Percentiles rank a stretch among this genome's conserved stretches.
These are phyloP conservation scores for Eucalyptus erythrocorys DNA, from an alignment of 345 rosid species.

Conservation along the genomic window DNA sequence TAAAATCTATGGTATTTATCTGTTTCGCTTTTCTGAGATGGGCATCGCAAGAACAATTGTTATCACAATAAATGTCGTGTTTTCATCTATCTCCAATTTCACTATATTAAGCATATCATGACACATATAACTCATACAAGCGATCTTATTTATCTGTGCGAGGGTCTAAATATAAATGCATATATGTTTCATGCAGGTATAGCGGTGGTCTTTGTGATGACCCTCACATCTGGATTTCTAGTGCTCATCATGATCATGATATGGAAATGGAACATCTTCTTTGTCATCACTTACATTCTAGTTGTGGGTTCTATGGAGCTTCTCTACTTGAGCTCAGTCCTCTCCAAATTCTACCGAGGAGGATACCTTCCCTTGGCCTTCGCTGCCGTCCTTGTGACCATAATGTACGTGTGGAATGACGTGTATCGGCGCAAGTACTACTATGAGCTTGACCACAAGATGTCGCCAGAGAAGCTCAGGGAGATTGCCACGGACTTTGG, in stretches of 20 bases:
- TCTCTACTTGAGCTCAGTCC: slow-evolving; percentile 4
- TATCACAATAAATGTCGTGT: not conserved
- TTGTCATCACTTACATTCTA: not conserved
- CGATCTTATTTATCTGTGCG: not conserved
- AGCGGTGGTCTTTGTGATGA: slow-evolving; percentile 19
- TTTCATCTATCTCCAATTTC: not conserved
- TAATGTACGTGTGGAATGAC: slow-evolving; percentile 17
- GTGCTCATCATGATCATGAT: slow-evolving; percentile 7
- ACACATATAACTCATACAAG: not conserved
- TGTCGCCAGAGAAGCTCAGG: not conserved
- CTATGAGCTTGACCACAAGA: slow-evolving; percentile 10
- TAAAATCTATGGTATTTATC: not conserved
- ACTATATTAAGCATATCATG: not conserved
- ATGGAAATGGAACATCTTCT: slow-evolving; percentile 18
- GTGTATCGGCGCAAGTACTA: slow-evolving; percentile 5
- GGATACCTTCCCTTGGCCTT: slow-evolving; percentile 13
- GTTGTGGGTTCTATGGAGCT: slow-evolving; percentile 8
- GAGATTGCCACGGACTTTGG: not conserved
- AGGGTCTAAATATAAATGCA: not conserved
- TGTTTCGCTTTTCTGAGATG: not conserved
- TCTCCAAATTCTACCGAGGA: slow-evolving; percentile 10
- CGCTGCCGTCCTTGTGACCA: not conserved
- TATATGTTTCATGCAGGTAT: slow-evolving; percentile 2
- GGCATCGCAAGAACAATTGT: not conserved
- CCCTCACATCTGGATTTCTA: slow-evolving; percentile 9